A percentile compares a stretch with the other conserved stretches of the same genome.
Evolutionary conservation across 164 flowering plant species (phyloP).

Genomic region (Dillenia turbinata): DNA sequence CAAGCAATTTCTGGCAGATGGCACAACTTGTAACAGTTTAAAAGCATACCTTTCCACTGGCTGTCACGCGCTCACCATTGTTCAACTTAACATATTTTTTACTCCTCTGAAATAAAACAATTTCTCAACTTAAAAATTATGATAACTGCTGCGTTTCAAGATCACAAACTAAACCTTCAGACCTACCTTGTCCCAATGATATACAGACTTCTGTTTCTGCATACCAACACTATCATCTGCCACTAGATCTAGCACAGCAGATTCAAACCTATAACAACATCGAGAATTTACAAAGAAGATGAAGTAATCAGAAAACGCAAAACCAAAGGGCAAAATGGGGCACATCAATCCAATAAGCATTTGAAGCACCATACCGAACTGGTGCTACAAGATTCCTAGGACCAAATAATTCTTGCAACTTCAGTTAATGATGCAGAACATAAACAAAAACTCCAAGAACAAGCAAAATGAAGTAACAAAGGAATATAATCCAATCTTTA

Average conservation of each 20-base stretch:
- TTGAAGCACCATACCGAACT: background rate
- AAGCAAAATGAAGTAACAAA: no score
- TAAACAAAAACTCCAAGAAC: no score
- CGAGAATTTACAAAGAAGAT: background rate
- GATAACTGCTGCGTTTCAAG: background rate
- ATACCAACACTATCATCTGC: constrained; percentile 80
- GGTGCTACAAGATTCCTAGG: background rate
- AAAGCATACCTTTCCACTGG: constrained; percentile 81
- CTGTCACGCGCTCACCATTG: constrained; percentile 87
- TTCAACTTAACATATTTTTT: constrained; percentile 87
- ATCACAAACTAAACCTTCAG: background rate
- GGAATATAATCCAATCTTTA: constrained; percentile 12
- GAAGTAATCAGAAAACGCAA: background rate
- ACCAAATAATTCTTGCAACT: no score
- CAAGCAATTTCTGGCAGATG: no score
- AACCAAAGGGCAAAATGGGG: background rate
- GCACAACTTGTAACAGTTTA: background rate
- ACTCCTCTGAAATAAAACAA: constrained; percentile 55
- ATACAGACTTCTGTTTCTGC: constrained; percentile 68
- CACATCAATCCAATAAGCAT: no score
- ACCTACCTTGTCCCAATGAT: constrained; percentile 94
- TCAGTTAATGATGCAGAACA: no score
- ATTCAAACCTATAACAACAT: constrained; percentile 55
- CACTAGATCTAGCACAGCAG: constrained; percentile 88
- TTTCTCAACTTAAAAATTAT: background rate